These are phyloP conservation scores for Microcyclospora tardicrescens DNA, from an alignment of 2,329 filamentous ascomycete genomes.

Conservation along the genomic window DNA sequence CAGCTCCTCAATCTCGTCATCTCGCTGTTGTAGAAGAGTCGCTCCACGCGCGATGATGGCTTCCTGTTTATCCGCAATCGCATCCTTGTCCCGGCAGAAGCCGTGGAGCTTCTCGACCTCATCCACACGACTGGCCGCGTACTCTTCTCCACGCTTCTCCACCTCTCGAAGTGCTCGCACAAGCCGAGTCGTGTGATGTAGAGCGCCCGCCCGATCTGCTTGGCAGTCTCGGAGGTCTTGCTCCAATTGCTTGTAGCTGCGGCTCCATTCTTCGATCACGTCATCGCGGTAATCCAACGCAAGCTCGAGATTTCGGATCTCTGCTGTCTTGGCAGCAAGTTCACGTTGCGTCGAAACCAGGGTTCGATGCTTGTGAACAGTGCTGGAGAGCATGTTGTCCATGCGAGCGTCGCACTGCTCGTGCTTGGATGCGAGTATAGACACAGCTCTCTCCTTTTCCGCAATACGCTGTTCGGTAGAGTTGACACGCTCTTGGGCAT, in stretches of 20 bases:
- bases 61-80: slow-evolving; percentile 12
- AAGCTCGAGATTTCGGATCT: background rate
- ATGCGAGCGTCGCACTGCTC: too few relatives aligned
- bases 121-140: slow-evolving; percentile 7
- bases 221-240: background rate
- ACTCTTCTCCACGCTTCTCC: slow-evolving; percentile 4
- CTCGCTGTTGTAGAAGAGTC: slow-evolving; percentile 10
- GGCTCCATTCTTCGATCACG: background rate
- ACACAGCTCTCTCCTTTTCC: background rate
- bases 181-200: slow-evolving; percentile 2
- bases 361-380: too few relatives aligned
- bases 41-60: slow-evolving; percentile 14
- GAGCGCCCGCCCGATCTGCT: background rate
- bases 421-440: background rate
- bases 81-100: slow-evolving; percentile 16
- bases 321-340: background rate
- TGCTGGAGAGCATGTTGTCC: too few relatives aligned
- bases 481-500: slow-evolving; percentile 2
- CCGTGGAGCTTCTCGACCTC: slow-evolving; percentile 10
- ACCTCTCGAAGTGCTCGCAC: slow-evolving; percentile 1
- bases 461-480: background rate
- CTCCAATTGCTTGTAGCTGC: slow-evolving; percentile 1
- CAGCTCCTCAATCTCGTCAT: slow-evolving; percentile 11
- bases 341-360: too few relatives aligned
- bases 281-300: background rate